Evolutionary conservation across 2,329 filamentous ascomycete species (phyloP).

Genomic region (Xylariaceae sp.): DNA sequence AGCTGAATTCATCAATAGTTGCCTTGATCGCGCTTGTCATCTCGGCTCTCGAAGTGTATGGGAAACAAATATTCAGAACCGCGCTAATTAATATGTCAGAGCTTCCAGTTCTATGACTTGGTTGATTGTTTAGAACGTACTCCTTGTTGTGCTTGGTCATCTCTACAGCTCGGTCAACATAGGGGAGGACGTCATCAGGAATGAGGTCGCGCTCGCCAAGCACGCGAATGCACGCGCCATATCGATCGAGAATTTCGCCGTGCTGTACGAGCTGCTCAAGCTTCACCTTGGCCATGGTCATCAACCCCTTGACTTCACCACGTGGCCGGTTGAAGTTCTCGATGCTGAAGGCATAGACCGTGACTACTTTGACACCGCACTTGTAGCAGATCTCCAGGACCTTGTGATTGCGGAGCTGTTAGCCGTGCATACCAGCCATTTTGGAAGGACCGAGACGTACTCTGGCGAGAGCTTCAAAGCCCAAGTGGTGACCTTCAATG

Average conservation of each 20-base stretch:
- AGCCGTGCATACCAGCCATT: conserved; percentile 8
- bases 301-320: conserved; percentile 92
- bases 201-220: conserved; percentile 80
- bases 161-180: conserved; percentile 78
- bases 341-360: conserved; percentile 97
- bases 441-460: conserved; percentile 44
- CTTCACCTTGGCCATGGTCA: conserved; percentile 97
- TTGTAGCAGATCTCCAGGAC: conserved; percentile 98
- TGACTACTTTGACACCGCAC: conserved; percentile 91
- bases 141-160: conserved; percentile 83
- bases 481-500: conserved; percentile 89
- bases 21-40: conserved; percentile 85
- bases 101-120: background rate
- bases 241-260: conserved; percentile 85
- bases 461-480: conserved; percentile 88
- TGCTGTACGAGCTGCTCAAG: conserved; percentile 87
- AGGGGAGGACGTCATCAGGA: conserved; percentile 79
- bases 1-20: conserved; percentile 82
- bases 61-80: conserved; percentile 89
- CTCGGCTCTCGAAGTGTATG: conserved; percentile 92
- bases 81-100: conserved; percentile 36
- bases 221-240: conserved; percentile 81
- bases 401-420: conserved; percentile 37
- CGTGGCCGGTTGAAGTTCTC: conserved; percentile 98
- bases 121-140: conserved; percentile 37